These are phyloP conservation scores for Leccinum subatratum DNA, from an alignment of 1,284 basidiomycete genomes.

Conservation along the genomic window DNA sequence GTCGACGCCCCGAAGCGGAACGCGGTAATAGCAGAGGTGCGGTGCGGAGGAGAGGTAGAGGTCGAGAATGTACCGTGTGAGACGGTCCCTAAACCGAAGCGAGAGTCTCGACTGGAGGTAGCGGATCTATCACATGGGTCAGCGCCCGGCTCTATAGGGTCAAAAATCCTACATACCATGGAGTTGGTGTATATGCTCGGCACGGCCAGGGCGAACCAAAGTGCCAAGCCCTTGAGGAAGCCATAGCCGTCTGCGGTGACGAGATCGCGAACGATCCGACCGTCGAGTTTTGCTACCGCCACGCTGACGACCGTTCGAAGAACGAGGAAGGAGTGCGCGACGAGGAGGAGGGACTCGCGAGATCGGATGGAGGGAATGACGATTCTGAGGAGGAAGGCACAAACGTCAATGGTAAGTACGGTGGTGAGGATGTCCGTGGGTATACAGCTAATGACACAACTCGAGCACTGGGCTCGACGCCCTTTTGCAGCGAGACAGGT, in stretches of 20 bases:
- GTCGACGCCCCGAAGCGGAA: slow-evolving; percentile 74
- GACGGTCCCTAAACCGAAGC: slow-evolving; percentile 76
- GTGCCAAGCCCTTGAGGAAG: background rate
- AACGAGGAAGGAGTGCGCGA: slow-evolving; percentile 83
- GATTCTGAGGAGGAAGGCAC: slow-evolving; percentile 31
- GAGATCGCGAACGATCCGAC: slow-evolving; percentile 32
- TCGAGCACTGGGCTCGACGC: no score
- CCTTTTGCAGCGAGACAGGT: no score
- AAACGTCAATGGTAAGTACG: no score
- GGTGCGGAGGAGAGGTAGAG: slow-evolving; percentile 79
- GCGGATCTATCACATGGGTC: background rate
- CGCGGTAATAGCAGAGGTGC: slow-evolving; percentile 66
- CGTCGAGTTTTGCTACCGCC: slow-evolving; percentile 85
- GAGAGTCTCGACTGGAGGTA: slow-evolving; percentile 90
- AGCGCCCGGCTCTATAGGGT: background rate
- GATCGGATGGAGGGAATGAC: slow-evolving; percentile 70
- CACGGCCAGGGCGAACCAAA: background rate
- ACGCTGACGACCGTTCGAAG: slow-evolving; percentile 83
- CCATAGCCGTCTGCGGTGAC: background rate
- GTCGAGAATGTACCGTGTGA: slow-evolving; percentile 91
- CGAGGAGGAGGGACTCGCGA: slow-evolving; percentile 74
- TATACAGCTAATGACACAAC: no score
- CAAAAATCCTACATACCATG: slow-evolving; percentile 19
- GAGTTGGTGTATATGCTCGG: background rate
- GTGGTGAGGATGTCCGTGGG: no score